These are phyloP conservation scores for Vitis hybrid DNA, from an alignment of 177 flowering plant genomes.

Conservation along the genomic window DNA sequence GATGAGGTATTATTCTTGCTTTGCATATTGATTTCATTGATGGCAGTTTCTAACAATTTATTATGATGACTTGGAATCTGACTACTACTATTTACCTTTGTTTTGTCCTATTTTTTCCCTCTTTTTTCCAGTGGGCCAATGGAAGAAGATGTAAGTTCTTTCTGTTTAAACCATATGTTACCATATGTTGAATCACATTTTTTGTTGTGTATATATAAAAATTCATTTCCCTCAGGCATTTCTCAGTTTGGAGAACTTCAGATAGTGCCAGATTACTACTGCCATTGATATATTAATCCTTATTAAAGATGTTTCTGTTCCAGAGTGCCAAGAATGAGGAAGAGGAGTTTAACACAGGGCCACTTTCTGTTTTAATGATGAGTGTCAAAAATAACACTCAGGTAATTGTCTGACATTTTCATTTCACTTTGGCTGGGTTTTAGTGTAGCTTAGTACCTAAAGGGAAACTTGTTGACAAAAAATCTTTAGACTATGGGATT, in stretches of 20 bases:
- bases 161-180: not conserved
- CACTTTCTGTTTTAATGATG: conserved; percentile 94
- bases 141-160: conserved; percentile 24
- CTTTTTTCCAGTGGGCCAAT: conserved; percentile 11
- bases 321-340: conserved; percentile 65
- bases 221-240: not conserved
- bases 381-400: conserved; percentile 96
- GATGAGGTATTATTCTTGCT: conserved; percentile 10
- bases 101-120: not conserved
- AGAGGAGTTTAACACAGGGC: conserved; percentile 95
- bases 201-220: not conserved
- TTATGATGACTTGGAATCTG: not conserved
- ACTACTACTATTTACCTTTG: conserved; percentile 1
- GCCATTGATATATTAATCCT: too few relatives aligned
- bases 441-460: too few relatives aligned
- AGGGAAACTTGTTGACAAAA: too few relatives aligned
- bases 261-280: too few relatives aligned
- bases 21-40: not conserved
- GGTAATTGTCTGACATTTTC: conserved; percentile 32
- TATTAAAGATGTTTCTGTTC: too few relatives aligned
- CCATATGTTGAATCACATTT: not conserved
- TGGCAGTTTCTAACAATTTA: not conserved
- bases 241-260: too few relatives aligned
- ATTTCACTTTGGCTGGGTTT: too few relatives aligned
- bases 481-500: too few relatives aligned